Evolutionary conservation across 176 grass and related monocot species (phyloP), one percentile per base, ranked within the genome.

Genomic region (Cocos nucifera): DNA sequence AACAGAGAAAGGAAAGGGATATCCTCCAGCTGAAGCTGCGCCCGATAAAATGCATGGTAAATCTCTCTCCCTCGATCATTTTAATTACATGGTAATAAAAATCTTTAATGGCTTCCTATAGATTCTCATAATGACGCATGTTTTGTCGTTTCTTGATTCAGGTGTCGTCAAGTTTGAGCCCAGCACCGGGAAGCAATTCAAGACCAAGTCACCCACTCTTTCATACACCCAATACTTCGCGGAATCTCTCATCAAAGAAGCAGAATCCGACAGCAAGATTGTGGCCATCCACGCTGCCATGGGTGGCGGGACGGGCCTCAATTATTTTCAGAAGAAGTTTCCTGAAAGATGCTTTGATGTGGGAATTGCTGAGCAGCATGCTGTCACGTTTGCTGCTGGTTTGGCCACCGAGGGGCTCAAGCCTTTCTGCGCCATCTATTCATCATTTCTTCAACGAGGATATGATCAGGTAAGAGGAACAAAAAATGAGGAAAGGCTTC

Each of bases 381-480:
- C 93, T 0, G 87, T 98, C 17, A 98, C 93, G 3, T 98, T 98
- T 76, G 84, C 93, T 0, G 87, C 93, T 5, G 87, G 93, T 56
- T 66, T 98, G 18, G 93, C 93, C 10, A 0, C 87, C 2, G 87
- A 98, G 56, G 93, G 93, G 21, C 74, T 98, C 53, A 92, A 88
- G 76, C 93, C 93, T 1, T 98, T 98, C 78, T 98, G 93, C 54
- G 81, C 87, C 66, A 92, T 98, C 71, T 98, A 98, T 74, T 98
- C 93, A 1, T 88, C 87, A 2, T 98, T 98, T 66, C 84, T 98
- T 29, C 87, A 98, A 78, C 85, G 93, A 30, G 93, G 93, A 2
- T 98, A 98, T 78, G 93, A 98, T 71, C 87, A 98, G 67, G 79
- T 82, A 77, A 58, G 29, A n/a, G 22, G 8, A 51, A 22, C 19